phyloP scores from a whole-genome alignment of 176 grass and related monocot species.

The Poa annua region DNA sequence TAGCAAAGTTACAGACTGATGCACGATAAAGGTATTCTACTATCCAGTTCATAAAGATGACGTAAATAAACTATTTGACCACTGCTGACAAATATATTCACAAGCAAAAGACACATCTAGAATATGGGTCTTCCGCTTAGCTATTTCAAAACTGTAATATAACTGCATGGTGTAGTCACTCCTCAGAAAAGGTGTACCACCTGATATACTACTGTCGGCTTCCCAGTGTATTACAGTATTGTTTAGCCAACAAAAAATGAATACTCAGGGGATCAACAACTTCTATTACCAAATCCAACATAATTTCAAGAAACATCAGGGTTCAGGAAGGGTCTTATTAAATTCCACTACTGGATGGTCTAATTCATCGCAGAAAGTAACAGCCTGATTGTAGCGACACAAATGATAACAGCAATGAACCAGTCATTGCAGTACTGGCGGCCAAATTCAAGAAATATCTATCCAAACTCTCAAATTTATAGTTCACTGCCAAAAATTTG shows the following conservation, averaged over 20 bases:
- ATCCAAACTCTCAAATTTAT: neutral
- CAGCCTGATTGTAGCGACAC: neutral
- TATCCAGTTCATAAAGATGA: neutral
- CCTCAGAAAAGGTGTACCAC: slow-evolving; percentile 11
- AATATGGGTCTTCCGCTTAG: neutral
- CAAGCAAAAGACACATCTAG: neutral
- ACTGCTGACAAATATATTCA: slow-evolving; percentile 24
- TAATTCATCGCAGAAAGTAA: neutral
- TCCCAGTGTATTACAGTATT: neutral
- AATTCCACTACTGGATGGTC: neutral
- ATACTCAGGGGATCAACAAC: neutral
- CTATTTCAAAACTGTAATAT: slow-evolving; percentile 4
- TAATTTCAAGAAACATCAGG: neutral
- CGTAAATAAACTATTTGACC: neutral
- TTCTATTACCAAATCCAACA: neutral
- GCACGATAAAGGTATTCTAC: slow-evolving; percentile 4
- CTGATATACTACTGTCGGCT: neutral
- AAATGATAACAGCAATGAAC: neutral
- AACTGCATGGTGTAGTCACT: slow-evolving; percentile 5
- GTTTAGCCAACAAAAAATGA: neutral
- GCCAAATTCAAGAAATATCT: slow-evolving; percentile 6
- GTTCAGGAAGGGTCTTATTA: neutral
- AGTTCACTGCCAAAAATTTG: neutral
- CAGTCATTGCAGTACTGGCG: neutral
- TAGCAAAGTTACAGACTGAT: slow-evolving; percentile 30